Evolutionary conservation across 805 yeast species (phyloP), one percentile per base, ranked within the genome.

Genomic region (Ogataea paraovalis): DNA sequence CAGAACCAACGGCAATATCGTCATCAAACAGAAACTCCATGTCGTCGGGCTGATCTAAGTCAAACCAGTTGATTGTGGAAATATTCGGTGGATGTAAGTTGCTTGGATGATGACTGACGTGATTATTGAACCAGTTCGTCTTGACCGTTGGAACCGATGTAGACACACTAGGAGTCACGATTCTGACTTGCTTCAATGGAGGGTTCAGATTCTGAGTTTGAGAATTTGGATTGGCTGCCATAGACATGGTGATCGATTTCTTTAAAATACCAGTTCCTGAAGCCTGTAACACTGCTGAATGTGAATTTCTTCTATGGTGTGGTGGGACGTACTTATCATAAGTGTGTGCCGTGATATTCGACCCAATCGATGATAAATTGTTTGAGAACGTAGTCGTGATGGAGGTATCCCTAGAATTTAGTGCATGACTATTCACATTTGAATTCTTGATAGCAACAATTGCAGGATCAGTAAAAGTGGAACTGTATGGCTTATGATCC

Each of bases 241-340:
- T 8, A 20, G 27, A 20, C 12, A 19, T 19, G 9, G n/a, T 37
- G 19, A 27, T 20, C 2, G 58, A 39, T 32, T 52, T 59, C 20
- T 55, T 58, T 44, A 54, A 39, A 12, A 50, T 50, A 22, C 57
- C 60, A 14, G 46, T 50, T 8, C 46, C 52, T 9, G 49, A 46
- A n/a, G 52, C 33, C 4, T 45, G 51, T 42, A 43, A 41, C 3
- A 51, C 56, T 10, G 49, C 62, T 50, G 58, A 68, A 60, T 60
- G 65, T 8, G 66, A 65, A 40, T 67, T 66, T 45, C 72, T 66
- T 55, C 83, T 68, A 49, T 76, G 80, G 56, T 78, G 82, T 13
- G 83, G 83, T 23, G 81, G 82, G 19, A 78, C 67, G 52, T 78
- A 78, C 41, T 66, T 62, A 39, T 56, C 60, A 27, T 47, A 47